phyloP scores from a whole-genome alignment of 1,139 yeast genomes.

The Protomyces macrosporus region DNA sequence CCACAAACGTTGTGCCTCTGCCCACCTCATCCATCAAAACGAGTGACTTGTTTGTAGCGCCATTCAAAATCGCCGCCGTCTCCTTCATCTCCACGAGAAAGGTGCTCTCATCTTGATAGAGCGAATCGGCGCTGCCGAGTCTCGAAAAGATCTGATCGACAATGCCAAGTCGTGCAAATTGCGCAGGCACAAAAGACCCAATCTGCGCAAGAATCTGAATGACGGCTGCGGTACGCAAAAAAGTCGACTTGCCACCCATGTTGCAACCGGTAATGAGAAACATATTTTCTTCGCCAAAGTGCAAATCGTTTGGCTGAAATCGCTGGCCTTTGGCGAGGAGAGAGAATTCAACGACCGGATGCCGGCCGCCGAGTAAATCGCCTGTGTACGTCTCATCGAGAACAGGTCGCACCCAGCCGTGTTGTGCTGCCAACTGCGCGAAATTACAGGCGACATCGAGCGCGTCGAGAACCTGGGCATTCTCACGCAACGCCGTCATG shows the following conservation, averaged over 20 bases:
- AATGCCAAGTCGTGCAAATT: slow-evolving; percentile 62
- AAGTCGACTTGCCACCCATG: slow-evolving; percentile 97
- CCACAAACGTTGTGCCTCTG: slow-evolving; percentile 84
- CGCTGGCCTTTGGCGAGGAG: slow-evolving; percentile 42
- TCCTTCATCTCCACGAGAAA: slow-evolving; percentile 99
- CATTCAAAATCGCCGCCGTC: slow-evolving; percentile 67
- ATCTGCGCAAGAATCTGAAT: slow-evolving; percentile 51
- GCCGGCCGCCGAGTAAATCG: slow-evolving; percentile 56
- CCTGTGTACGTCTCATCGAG: slow-evolving; percentile 42
- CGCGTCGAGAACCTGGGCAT: slow-evolving; percentile 53
- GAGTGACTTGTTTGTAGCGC: slow-evolving; percentile 70
- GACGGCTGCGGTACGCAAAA: slow-evolving; percentile 77
- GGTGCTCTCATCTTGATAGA: slow-evolving; percentile 79
- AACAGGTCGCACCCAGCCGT: slow-evolving; percentile 60
- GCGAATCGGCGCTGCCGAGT: slow-evolving; percentile 51
- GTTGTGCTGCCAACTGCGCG: slow-evolving; percentile 62
- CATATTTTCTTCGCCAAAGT: slow-evolving; percentile 44
- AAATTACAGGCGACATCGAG: slow-evolving; percentile 72
- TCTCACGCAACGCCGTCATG: slow-evolving; percentile 45
- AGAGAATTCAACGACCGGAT: slow-evolving; percentile 82
- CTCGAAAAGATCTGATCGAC: slow-evolving; percentile 85
- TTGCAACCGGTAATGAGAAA: slow-evolving; percentile 66
- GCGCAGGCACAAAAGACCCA: slow-evolving; percentile 49
- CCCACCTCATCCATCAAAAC: slow-evolving; percentile 97
- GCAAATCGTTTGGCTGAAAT: slow-evolving; percentile 62